These are phyloP conservation scores for Fusarium fujikuroi DNA, from an alignment of 2,329 filamentous ascomycete genomes.

Conservation along the genomic window DNA sequence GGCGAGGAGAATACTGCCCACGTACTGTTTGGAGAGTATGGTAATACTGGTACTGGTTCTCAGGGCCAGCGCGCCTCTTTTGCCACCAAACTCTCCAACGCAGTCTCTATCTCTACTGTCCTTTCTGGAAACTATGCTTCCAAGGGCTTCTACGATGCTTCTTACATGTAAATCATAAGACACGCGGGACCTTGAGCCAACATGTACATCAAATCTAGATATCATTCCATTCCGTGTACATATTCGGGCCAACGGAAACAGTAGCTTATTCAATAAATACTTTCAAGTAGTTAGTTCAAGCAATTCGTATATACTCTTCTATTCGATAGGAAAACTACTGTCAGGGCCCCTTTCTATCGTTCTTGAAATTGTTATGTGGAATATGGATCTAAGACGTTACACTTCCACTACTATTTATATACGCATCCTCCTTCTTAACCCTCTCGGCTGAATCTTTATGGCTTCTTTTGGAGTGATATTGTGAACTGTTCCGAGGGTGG, in stretches of 20 bases:
- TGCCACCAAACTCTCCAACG: slow-evolving; percentile 47
- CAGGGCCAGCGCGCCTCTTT: slow-evolving; percentile 53
- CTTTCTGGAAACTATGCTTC: slow-evolving; percentile 36
- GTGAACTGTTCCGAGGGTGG: neutral
- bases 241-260: neutral
- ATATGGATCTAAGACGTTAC: accelerated
- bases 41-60: slow-evolving; percentile 67
- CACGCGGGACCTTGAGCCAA: accelerated
- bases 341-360: accelerated
- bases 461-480: neutral
- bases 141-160: slow-evolving; percentile 35
- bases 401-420: neutral
- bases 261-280: neutral
- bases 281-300: neutral
- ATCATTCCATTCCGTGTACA: neutral
- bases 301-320: accelerated
- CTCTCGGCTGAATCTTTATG: accelerated
- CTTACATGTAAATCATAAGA: slow-evolving; percentile 25
- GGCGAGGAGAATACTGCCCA: slow-evolving; percentile 60
- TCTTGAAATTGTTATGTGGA: accelerated
- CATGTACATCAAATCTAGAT: neutral
- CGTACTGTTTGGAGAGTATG: slow-evolving; percentile 68
- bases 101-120: slow-evolving; percentile 49
- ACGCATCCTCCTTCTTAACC: no score
- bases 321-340: accelerated